Conservation (phyloP, 108 stramenopile genomes). For the Nannochloropsis oceanica region DNA sequence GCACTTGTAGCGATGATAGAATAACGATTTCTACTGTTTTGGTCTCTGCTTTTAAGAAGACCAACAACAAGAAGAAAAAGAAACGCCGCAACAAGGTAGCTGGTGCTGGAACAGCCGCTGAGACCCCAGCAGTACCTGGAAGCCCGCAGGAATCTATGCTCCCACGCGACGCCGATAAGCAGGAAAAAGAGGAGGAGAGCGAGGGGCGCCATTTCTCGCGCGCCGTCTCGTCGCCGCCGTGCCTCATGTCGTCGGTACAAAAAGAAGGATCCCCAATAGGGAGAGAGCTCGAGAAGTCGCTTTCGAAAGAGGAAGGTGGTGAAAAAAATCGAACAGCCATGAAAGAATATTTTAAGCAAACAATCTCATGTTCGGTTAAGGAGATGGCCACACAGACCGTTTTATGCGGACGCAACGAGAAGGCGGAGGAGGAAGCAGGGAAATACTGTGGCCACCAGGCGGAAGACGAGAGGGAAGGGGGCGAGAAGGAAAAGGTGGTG, state of each 20-base stretch:
- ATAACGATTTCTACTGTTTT: too few relatives aligned
- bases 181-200: background rate
- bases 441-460: background rate
- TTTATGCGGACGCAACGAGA: too few relatives aligned
- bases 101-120: too few relatives aligned
- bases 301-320: too few relatives aligned
- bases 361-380: too few relatives aligned
- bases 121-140: too few relatives aligned
- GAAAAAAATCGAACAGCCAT: too few relatives aligned
- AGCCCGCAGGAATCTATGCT: background rate
- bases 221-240: background rate
- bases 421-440: too few relatives aligned
- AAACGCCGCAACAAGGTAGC: background rate
- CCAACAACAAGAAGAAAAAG: background rate
- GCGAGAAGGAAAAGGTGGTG: background rate
- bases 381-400: too few relatives aligned
- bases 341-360: too few relatives aligned
- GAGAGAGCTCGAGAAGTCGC: background rate
- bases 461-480: background rate
- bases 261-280: background rate
- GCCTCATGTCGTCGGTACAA: background rate
- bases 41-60: background rate
- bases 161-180: background rate
- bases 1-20: too few relatives aligned
- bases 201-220: background rate